Evolutionary conservation across 768 basidiomycete genomes (phyloP).

Genomic region (Lactifluus rugatus): DNA sequence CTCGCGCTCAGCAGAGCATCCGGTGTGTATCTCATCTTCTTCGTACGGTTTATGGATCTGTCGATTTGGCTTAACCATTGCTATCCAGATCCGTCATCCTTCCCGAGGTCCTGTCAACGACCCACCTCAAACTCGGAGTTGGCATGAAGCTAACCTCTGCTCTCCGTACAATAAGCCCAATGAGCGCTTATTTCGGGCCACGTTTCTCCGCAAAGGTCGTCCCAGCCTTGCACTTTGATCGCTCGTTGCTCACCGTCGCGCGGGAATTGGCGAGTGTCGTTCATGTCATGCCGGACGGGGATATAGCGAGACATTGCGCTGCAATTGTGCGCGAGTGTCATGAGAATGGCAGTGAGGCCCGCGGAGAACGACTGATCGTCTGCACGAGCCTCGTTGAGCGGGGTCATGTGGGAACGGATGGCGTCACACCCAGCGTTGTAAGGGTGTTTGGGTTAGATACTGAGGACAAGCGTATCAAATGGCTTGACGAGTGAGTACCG

Average conservation of each 20-base stretch:
- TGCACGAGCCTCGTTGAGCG: slow-evolving; percentile 48
- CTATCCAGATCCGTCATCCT: slow-evolving; percentile 40
- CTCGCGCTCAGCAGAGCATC: slow-evolving; percentile 45
- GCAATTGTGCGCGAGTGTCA: slow-evolving; percentile 42
- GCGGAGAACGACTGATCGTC: slow-evolving; percentile 43
- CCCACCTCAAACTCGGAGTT: slow-evolving; percentile 45
- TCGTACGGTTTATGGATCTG: background rate
- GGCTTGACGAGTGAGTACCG: slow-evolving; percentile 39
- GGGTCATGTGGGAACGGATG: slow-evolving; percentile 39
- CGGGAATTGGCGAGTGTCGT: slow-evolving; percentile 47
- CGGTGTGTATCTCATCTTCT: slow-evolving; percentile 27
- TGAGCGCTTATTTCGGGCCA: slow-evolving; percentile 46
- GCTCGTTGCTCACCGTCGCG: slow-evolving; percentile 41
- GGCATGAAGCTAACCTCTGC: slow-evolving; percentile 51
- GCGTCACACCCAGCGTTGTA: slow-evolving; percentile 38
- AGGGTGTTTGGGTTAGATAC: slow-evolving; percentile 43
- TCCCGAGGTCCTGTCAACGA: slow-evolving; percentile 35
- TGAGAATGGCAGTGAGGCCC: slow-evolving; percentile 32
- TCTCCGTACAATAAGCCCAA: slow-evolving; percentile 50
- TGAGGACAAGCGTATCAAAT: slow-evolving; percentile 38
- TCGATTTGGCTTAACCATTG: background rate
- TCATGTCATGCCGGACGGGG: slow-evolving; percentile 36
- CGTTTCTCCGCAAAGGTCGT: slow-evolving; percentile 46
- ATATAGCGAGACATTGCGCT: slow-evolving; percentile 46
- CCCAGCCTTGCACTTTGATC: slow-evolving; percentile 39